Percentiles rank a stretch among this genome's conserved stretches.
These are phyloP conservation scores for Coix lacrymajobi DNA, from an alignment of 176 grass and related monocot species.

Conservation along the genomic window DNA sequence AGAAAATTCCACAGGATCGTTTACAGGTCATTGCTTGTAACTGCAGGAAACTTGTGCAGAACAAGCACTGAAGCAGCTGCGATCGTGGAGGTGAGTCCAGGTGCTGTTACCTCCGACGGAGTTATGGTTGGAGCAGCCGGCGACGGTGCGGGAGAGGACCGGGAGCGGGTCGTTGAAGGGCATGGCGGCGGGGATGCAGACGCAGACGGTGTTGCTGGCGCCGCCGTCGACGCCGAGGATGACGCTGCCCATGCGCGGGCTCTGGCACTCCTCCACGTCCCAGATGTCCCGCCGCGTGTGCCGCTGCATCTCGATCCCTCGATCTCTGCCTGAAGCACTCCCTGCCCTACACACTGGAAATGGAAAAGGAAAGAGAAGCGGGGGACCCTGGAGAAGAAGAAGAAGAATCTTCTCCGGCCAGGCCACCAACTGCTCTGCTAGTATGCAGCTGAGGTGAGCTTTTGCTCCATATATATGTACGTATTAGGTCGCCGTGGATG, in stretches of 20 bases:
- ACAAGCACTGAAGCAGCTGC: background rate
- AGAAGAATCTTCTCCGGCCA: background rate
- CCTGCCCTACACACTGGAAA: background rate
- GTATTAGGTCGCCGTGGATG: background rate
- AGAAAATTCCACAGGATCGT: background rate
- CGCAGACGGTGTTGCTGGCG: constrained; percentile 71
- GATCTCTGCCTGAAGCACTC: background rate
- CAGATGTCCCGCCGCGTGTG: constrained; percentile 29
- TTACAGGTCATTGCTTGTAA: background rate
- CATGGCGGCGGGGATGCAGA: constrained; percentile 55
- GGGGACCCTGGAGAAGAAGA: background rate
- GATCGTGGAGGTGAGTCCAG: background rate
- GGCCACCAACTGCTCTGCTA: background rate
- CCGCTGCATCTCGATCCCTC: constrained; percentile 38
- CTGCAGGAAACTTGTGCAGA: background rate
- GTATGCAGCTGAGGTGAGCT: constrained; percentile 22
- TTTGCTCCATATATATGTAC: constrained; percentile 28
- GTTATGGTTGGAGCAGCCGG: constrained; percentile 75
- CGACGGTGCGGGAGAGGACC: constrained; percentile 57
- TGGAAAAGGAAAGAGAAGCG: background rate
- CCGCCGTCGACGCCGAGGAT: constrained; percentile 73
- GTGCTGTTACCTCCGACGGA: constrained; percentile 57
- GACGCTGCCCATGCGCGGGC: constrained; percentile 48
- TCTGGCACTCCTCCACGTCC: constrained; percentile 31
- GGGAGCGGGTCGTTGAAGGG: constrained; percentile 52